A percentile compares a stretch with the other conserved stretches of the same genome.
Evolutionary conservation across 352 stramenopile species (phyloP).

Genomic region (Plasmopara muralis): DNA sequence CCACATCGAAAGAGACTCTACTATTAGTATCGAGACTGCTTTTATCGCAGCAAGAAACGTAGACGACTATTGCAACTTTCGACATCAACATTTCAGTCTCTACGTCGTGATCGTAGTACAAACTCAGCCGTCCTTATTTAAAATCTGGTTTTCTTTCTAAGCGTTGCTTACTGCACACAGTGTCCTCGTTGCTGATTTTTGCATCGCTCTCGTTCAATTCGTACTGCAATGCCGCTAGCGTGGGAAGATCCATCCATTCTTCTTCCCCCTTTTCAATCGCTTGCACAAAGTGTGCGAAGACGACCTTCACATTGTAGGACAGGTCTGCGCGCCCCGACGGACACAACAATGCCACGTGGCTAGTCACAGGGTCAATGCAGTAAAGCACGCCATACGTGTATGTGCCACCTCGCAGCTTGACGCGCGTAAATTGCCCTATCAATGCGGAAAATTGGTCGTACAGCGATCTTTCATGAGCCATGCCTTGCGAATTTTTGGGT

Average conservation of each 20-base stretch:
- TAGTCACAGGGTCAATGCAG: conserved; percentile 49
- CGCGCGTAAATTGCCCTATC: conserved; percentile 30
- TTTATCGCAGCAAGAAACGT: too few species aligned
- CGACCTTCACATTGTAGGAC: conserved; percentile 26
- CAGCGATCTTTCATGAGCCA: conserved; percentile 5
- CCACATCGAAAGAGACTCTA: too few species aligned
- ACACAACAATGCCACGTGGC: conserved; percentile 39
- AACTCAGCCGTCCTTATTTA: too few species aligned
- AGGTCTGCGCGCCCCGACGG: neutral
- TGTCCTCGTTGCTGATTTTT: neutral
- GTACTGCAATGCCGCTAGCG: conserved; percentile 14
- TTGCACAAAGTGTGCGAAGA: conserved; percentile 28
- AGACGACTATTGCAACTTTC: too few species aligned
- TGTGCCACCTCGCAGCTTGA: conserved; percentile 33
- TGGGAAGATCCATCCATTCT: conserved; percentile 10
- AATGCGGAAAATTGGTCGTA: conserved; percentile 26
- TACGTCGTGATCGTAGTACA: too few species aligned
- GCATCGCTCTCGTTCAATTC: conserved; percentile 3
- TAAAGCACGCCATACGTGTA: conserved; percentile 39
- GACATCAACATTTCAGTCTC: too few species aligned
- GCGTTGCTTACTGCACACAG: conserved; percentile 4
- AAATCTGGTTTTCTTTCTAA: neutral
- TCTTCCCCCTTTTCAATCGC: conserved; percentile 8
- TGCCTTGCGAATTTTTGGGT: too few species aligned
- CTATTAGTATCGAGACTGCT: too few species aligned